Percentiles rank a stretch among this genome's conserved stretches.
Evolutionary conservation across 805 yeast genomes (phyloP).

Genomic region (Saturnispora hagleri): DNA sequence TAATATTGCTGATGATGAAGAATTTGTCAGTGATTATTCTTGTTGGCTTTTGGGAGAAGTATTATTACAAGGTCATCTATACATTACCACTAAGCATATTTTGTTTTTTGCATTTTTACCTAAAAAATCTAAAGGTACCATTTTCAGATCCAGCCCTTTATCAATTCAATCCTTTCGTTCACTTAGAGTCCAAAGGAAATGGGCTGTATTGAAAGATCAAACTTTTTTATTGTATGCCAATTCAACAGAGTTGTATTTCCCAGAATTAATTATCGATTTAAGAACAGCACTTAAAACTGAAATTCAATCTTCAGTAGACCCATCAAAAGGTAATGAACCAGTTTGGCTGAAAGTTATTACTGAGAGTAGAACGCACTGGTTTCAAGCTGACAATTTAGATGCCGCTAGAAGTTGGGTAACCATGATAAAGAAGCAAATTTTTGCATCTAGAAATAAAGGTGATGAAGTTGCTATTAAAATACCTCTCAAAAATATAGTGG

Average conservation of each 20-base stretch:
- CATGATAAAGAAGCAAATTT: conserved; percentile 63
- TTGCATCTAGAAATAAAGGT: conserved; percentile 59
- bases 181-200: conserved; percentile 43
- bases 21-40: conserved; percentile 50
- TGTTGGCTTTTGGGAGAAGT: conserved; percentile 82
- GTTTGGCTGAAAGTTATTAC: conserved; percentile 53
- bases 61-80: conserved; percentile 75
- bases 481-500: conserved; percentile 60
- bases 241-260: conserved; percentile 80
- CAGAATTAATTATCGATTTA: conserved; percentile 65
- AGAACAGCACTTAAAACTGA: conserved; percentile 55
- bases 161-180: conserved; percentile 33
- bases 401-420: conserved; percentile 79
- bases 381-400: conserved; percentile 63
- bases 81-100: conserved; percentile 54
- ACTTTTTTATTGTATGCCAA: conserved; percentile 59
- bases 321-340: conserved; percentile 19
- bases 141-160: conserved; percentile 42
- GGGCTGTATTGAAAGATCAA: conserved; percentile 72
- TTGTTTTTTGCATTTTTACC: conserved; percentile 79
- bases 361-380: conserved; percentile 47
- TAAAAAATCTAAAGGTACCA: conserved; percentile 31
- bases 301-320: conserved; percentile 24
- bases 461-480: conserved; percentile 70
- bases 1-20: conserved; percentile 44